phyloP scores from a whole-genome alignment of 108 stramenopile genomes.

The Cyclotella sp. region DNA sequence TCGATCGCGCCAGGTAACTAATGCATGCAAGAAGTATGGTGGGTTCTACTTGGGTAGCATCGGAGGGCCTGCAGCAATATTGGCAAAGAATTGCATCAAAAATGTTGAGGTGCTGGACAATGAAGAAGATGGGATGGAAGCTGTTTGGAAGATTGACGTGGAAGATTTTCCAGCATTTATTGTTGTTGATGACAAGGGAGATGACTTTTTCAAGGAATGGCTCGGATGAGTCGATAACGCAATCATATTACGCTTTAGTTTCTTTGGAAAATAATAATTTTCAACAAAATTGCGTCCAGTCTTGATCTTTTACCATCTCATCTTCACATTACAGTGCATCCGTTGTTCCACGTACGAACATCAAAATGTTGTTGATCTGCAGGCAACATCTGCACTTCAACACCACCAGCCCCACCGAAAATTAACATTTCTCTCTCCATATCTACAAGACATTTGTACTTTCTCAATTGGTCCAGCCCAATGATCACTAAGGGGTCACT shows the following conservation, averaged over 20 bases:
- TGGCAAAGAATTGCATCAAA: slow-evolving; percentile 96
- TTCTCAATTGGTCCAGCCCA: slow-evolving; percentile 78
- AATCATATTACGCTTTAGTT: not conserved
- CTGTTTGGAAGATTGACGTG: slow-evolving; percentile 98
- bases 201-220: slow-evolving; percentile 96
- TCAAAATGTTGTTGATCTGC: slow-evolving; percentile 38
- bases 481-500: slow-evolving; percentile 62
- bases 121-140: slow-evolving; percentile 98
- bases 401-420: slow-evolving; percentile 72
- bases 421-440: slow-evolving; percentile 59
- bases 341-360: slow-evolving; percentile 26
- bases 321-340: slow-evolving; percentile 44
- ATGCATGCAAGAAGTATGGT: slow-evolving; percentile 95
- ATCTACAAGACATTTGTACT: slow-evolving; percentile 76
- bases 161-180: slow-evolving; percentile 97
- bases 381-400: slow-evolving; percentile 66
- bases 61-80: slow-evolving; percentile 96
- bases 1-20: slow-evolving; percentile 91
- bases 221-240: slow-evolving; percentile 62
- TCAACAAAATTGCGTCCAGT: not conserved
- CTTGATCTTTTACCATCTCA: not conserved
- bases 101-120: slow-evolving; percentile 95
- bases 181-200: slow-evolving; percentile 96
- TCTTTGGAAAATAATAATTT: not conserved
- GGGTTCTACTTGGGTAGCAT: slow-evolving; percentile 97